These are phyloP conservation scores for Macrolepiota fuliginosa DNA, from an alignment of 768 basidiomycete genomes.

Conservation along the genomic window DNA sequence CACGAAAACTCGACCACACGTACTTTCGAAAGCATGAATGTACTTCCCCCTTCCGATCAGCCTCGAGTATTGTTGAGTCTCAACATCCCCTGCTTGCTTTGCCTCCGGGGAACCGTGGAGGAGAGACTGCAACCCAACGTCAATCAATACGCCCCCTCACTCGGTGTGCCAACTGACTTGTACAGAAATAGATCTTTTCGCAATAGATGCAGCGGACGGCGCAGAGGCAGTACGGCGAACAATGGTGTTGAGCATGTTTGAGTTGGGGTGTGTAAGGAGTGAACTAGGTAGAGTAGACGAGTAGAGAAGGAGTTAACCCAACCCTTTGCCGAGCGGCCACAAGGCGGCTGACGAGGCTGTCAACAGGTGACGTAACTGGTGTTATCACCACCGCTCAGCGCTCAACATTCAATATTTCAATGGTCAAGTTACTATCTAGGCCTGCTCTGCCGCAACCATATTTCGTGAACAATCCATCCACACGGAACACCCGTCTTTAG, in stretches of 20 bases:
- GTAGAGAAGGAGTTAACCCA: neutral
- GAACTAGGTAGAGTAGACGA: constrained; percentile 12
- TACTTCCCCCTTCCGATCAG: constrained; percentile 93
- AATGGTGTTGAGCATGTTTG: constrained; percentile 29
- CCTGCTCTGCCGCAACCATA: constrained; percentile 32
- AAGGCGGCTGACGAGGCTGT: neutral
- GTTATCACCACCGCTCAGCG: neutral
- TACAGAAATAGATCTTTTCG: constrained; percentile 56
- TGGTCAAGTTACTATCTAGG: neutral
- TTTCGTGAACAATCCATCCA: constrained; percentile 37
- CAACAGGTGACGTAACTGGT: constrained; percentile 18
- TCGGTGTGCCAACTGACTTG: constrained; percentile 41
- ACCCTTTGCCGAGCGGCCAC: neutral
- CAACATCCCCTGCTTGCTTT: constrained; percentile 75
- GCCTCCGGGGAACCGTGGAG: constrained; percentile 95
- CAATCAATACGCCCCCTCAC: constrained; percentile 15
- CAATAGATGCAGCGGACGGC: constrained; percentile 21
- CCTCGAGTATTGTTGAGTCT: constrained; percentile 79
- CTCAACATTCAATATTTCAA: no score
- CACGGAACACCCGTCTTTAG: constrained; percentile 24
- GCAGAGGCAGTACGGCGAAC: constrained; percentile 25
- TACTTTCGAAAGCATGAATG: constrained; percentile 87
- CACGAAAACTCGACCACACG: constrained; percentile 22
- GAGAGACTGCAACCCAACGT: constrained; percentile 55
- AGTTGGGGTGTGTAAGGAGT: constrained; percentile 15